Conservation (phyloP, 106 monocot genomes). For the Allium fistulosum region DNA sequence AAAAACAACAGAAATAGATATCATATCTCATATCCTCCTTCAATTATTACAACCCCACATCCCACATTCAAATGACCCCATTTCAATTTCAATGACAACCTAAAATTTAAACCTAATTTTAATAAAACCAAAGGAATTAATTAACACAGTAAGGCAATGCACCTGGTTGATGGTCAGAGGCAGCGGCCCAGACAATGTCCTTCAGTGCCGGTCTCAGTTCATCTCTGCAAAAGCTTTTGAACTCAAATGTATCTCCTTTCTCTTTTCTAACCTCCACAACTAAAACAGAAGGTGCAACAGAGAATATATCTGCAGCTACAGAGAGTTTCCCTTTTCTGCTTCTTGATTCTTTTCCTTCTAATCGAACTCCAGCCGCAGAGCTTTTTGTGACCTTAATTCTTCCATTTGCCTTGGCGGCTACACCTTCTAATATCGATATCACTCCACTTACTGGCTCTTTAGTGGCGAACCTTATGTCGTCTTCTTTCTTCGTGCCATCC, state of each 20-base stretch:
- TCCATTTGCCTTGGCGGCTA: slow-evolving; percentile 30
- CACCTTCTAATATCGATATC: slow-evolving; percentile 39
- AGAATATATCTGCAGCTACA: slow-evolving; percentile 54
- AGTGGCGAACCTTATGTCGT: slow-evolving; percentile 47
- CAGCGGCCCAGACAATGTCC: slow-evolving; percentile 45
- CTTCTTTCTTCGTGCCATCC: slow-evolving; percentile 17
- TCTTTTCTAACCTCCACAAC: slow-evolving; percentile 59
- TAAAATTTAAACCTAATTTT: too few species aligned
- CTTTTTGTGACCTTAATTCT: slow-evolving; percentile 41
- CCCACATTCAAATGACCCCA: too few species aligned
- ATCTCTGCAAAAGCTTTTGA: slow-evolving; percentile 42
- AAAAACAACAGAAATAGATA: too few species aligned
- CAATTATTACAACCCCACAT: too few species aligned
- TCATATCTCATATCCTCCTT: too few species aligned
- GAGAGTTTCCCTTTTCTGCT: slow-evolving; percentile 40
- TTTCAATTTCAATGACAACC: too few species aligned
- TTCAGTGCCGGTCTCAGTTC: slow-evolving; percentile 62
- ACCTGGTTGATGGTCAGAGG: background rate
- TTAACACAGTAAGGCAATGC: background rate
- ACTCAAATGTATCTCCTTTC: slow-evolving; percentile 47
- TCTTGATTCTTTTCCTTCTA: slow-evolving; percentile 29
- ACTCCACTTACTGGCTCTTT: slow-evolving; percentile 46
- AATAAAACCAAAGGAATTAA: too few species aligned
- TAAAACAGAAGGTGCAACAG: slow-evolving; percentile 41
- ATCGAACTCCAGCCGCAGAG: slow-evolving; percentile 25